These are phyloP conservation scores for Myxozyma lipomycoides DNA, from an alignment of 805 yeast genomes.

Conservation along the genomic window DNA sequence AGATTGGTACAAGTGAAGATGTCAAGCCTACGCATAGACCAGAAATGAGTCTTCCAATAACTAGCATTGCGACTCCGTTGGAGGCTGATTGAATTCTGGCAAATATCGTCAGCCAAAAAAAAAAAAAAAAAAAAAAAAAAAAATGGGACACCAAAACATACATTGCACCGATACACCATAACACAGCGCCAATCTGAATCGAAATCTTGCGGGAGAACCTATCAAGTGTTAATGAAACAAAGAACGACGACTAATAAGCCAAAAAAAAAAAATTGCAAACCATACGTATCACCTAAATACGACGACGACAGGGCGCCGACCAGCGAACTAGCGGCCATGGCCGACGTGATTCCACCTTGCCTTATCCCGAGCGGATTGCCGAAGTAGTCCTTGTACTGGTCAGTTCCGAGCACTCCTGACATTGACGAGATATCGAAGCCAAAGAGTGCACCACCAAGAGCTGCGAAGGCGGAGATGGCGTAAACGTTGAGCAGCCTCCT, in stretches of 20 bases:
- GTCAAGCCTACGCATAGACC: slow-evolving; percentile 57
- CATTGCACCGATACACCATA: slow-evolving; percentile 31
- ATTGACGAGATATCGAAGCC: slow-evolving; percentile 69
- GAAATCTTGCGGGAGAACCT: slow-evolving; percentile 27
- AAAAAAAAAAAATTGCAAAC: not conserved
- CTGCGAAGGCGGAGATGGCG: slow-evolving; percentile 47
- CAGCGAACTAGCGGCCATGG: slow-evolving; percentile 63
- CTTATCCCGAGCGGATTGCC: slow-evolving; percentile 46
- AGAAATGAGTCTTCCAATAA: slow-evolving; percentile 48
- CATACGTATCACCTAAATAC: slow-evolving; percentile 42
- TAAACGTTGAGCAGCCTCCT: slow-evolving; percentile 43
- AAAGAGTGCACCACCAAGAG: slow-evolving; percentile 57
- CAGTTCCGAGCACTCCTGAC: slow-evolving; percentile 52
- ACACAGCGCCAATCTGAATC: slow-evolving; percentile 24
- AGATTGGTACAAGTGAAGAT: slow-evolving; percentile 48
- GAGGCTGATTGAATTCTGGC: slow-evolving; percentile 33
- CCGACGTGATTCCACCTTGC: slow-evolving; percentile 61
- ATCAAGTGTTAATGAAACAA: not conserved
- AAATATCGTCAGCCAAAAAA: not conserved
- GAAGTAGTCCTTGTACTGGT: slow-evolving; percentile 47
- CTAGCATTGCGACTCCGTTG: slow-evolving; percentile 37
- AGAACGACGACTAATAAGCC: not conserved
- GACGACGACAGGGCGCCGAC: slow-evolving; percentile 54
- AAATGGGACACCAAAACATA: slow-evolving; percentile 1
- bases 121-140: no score